Conservation (phyloP, 345 rosid genomes). For the Gossypium herbaceum region DNA sequence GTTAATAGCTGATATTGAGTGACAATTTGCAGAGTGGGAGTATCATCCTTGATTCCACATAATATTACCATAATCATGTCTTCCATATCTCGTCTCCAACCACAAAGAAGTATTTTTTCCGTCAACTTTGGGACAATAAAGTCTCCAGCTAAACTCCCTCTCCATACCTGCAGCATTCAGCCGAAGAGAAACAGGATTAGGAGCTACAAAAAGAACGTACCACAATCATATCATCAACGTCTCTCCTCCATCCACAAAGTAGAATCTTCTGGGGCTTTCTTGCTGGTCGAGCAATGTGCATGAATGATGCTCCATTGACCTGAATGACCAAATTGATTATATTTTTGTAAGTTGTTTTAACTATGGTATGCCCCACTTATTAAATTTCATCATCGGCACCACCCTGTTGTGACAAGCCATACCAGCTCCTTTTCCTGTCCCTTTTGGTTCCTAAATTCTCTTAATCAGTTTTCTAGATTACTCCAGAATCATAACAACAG, state of each 20-base stretch:
- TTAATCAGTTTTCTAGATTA: neutral
- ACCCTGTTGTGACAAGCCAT: conserved; percentile 25
- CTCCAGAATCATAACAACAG: neutral
- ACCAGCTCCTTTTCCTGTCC: conserved; percentile 12
- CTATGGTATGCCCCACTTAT: conserved; percentile 26
- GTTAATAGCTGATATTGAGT: conserved; percentile 13
- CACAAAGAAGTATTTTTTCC: conserved; percentile 71
- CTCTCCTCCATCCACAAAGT: conserved; percentile 88
- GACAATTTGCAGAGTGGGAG: conserved; percentile 17
- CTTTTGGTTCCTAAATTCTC: conserved; percentile 1
- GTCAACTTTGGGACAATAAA: conserved; percentile 47
- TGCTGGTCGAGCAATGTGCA: conserved; percentile 45
- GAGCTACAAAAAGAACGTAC: conserved; percentile 63
- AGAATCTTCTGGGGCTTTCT: conserved; percentile 84
- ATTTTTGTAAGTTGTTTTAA: conserved; percentile 33
- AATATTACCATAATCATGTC: conserved; percentile 72
- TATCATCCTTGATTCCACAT: conserved; percentile 26
- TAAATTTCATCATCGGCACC: conserved; percentile 29
- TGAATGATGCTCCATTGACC: conserved; percentile 62
- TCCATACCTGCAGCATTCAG: conserved; percentile 67
- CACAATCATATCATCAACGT: conserved; percentile 87
- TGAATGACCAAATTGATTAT: conserved; percentile 60
- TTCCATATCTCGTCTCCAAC: conserved; percentile 85
- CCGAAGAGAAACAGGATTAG: conserved; percentile 48
- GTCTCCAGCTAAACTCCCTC: conserved; percentile 58